Evolutionary conservation across 2,329 filamentous ascomycete genomes (phyloP), one percentile per base, ranked within the genome.

Genomic region (Bipolaris oryzae): DNA sequence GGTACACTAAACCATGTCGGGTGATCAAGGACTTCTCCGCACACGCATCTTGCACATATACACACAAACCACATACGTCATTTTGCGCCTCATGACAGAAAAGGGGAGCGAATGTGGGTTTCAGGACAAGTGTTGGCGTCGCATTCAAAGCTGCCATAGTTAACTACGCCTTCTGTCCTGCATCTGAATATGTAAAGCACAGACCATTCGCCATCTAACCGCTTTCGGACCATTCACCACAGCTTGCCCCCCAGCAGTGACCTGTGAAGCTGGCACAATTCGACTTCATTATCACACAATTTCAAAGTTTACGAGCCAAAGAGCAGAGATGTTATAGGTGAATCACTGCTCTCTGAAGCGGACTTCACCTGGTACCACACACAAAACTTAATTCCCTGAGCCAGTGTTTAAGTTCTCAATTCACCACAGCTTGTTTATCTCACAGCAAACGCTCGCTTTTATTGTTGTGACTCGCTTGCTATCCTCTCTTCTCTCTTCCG

Each of bases 381-480:
- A 55, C 42, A 38, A 37, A 52, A 5, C 18, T 31, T 25, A 38
- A 20, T 42, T 53, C 37, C 20, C 10, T 35, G 20, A 11, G 38
- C 18, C 10, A 2, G 28, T 1, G 7, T 35, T 33, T 9, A 25
- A 49, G 31, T 51, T 42, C 11, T 55, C 39, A 42, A 46, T 58
- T 63, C 60, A 63, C 60, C 38, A 48, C 35, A 44, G 10, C 18
- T 31, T 41, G 45, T 18, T 41, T 20, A 37, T 34, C 18, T 15
- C 25, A 54, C 39, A 60, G 51, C 11, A 44, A 41, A 49, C 57
- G 46, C 38, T 25, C 41, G 16, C 48, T 44, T 53, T 15, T 31
- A 31, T 49, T 35, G 20, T 11, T 23, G 13, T 34, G 6, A 20
- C 35, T 16, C 38, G 16, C 38, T 37, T n/a, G 43, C 16, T 44